A percentile compares a stretch with the other conserved stretches of the same genome.
phyloP scores from a whole-genome alignment of 768 basidiomycete species.

The Boletus vermiculosoides region DNA sequence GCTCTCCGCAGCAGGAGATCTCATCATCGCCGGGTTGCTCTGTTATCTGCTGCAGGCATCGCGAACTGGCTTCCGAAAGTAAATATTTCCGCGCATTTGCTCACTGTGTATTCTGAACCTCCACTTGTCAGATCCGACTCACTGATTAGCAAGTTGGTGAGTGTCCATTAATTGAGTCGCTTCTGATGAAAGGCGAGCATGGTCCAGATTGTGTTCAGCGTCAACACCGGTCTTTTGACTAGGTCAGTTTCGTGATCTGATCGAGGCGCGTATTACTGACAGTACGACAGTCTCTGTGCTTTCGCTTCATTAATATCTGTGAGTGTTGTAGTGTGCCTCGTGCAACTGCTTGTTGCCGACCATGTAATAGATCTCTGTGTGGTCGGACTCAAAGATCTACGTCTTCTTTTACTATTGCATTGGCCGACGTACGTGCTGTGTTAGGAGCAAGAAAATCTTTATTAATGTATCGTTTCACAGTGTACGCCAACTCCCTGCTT shows the following conservation, averaged over 20 bases:
- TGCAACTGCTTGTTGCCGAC: not conserved
- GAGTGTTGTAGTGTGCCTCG: not conserved
- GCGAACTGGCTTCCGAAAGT: not conserved
- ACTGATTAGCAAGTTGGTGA: conserved; percentile 46
- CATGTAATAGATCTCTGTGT: conserved; percentile 42
- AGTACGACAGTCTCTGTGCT: conserved; percentile 43
- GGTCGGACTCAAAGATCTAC: conserved; percentile 52
- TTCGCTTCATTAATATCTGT: conserved; percentile 54
- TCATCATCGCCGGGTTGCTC: conserved; percentile 42
- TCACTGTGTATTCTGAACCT: not conserved
- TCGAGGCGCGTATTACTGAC: conserved; percentile 3
- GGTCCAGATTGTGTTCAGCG: conserved; percentile 51
- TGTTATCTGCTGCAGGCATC: not conserved
- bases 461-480: conserved; percentile 26
- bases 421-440: conserved; percentile 47
- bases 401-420: conserved; percentile 60
- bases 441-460: not conserved
- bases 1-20: conserved; percentile 45
- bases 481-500: conserved; percentile 61
- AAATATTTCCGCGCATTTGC: not conserved
- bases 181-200: not conserved
- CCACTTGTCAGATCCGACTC: conserved; percentile 39
- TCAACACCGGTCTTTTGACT: conserved; percentile 40
- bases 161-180: not conserved
- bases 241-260: conserved; percentile 23